Conservation (phyloP, 768 basidiomycete species). For the Leccinum fibrillosum region DNA sequence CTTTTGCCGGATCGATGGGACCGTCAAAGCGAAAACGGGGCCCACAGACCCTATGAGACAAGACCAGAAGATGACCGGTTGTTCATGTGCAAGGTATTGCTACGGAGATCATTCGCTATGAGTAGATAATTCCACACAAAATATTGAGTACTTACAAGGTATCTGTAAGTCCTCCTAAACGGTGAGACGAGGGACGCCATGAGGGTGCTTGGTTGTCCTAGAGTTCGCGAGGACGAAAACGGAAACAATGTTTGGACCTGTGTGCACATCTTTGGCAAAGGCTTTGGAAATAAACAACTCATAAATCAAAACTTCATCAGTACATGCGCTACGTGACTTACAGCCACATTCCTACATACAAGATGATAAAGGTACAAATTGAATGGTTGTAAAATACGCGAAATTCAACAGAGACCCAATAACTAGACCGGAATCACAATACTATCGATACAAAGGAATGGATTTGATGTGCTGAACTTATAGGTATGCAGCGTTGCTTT, state of each 20-base stretch:
- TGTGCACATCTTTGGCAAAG: slow-evolving; percentile 22
- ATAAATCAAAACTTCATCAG: neutral
- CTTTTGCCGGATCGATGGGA: slow-evolving; percentile 75
- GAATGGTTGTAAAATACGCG: neutral
- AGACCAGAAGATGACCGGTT: slow-evolving; percentile 88
- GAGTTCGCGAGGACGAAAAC: slow-evolving; percentile 9
- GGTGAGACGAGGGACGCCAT: slow-evolving; percentile 32
- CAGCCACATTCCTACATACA: neutral
- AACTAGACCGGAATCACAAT: neutral
- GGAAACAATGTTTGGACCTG: slow-evolving; percentile 19
- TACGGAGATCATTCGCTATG: slow-evolving; percentile 24
- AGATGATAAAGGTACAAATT: neutral
- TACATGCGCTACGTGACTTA: too few species aligned
- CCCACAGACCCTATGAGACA: slow-evolving; percentile 71
- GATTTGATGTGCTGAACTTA: neutral
- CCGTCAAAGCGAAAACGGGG: slow-evolving; percentile 64
- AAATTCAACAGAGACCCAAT: neutral
- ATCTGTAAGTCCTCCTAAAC: slow-evolving; percentile 28
- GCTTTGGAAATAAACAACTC: slow-evolving; percentile 25
- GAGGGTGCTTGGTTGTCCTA: neutral
- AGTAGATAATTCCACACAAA: neutral
- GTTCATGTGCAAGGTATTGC: slow-evolving; percentile 92
- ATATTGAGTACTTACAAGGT: slow-evolving; percentile 19
- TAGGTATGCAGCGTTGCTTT: neutral
- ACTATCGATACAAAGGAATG: neutral